These are phyloP conservation scores for Moesziomyces sp. DNA, from an alignment of 1,284 basidiomycete genomes.

Conservation along the genomic window DNA sequence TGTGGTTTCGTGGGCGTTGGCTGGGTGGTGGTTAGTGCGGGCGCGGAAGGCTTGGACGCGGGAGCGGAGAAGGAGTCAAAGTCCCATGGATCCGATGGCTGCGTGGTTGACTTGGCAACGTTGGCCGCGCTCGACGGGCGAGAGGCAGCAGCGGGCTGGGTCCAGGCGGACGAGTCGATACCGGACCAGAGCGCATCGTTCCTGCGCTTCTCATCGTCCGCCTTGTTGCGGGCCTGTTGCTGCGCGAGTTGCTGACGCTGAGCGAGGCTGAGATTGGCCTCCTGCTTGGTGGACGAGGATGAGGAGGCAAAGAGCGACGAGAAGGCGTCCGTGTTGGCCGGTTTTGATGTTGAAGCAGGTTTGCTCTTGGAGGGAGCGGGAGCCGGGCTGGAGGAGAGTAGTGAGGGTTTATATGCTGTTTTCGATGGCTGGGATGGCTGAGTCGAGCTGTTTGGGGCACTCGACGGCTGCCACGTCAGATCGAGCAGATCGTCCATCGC, in stretches of 20 bases:
- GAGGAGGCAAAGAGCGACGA: conserved; percentile 51
- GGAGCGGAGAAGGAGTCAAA: conserved; percentile 29
- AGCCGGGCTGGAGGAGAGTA: neutral
- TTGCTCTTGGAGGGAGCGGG: conserved; percentile 1
- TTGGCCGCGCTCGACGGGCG: neutral
- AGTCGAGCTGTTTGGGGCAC: conserved; percentile 6
- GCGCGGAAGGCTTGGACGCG: conserved; percentile 1
- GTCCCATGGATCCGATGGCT: conserved; percentile 30
- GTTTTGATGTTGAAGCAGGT: neutral
- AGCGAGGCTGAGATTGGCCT: conserved; percentile 31
- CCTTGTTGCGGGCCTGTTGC: conserved; percentile 17
- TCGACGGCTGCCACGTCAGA: conserved; percentile 56
- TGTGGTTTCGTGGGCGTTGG: conserved; percentile 11
- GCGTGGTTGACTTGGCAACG: neutral
- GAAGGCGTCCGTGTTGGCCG: conserved; percentile 49
- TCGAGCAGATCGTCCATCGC: conserved; percentile 66
- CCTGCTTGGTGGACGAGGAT: conserved; percentile 20
- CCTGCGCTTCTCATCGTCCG: conserved; percentile 20
- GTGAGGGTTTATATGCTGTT: conserved; percentile 18
- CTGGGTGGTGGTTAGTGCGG: neutral
- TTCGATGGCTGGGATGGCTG: conserved; percentile 12
- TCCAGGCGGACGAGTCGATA: conserved; percentile 20
- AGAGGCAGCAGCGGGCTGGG: neutral
- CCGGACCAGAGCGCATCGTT: conserved; percentile 46
- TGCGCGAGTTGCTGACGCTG: conserved; percentile 36